Base-by-base conservation (phyloP, 768 basidiomycete genomes). In the Termitomyces eurrhizus region DNA sequence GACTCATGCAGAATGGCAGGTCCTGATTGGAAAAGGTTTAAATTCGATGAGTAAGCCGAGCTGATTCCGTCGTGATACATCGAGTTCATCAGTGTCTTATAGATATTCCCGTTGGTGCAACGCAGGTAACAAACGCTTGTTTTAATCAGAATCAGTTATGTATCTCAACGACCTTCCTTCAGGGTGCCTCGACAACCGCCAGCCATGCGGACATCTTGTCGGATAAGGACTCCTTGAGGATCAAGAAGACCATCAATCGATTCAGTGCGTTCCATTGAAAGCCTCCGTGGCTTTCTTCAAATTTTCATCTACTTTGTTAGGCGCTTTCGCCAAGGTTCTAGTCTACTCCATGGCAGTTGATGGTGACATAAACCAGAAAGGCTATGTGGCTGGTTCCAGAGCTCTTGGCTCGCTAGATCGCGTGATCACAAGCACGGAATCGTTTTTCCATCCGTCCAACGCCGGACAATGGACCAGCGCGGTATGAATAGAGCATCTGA, bases 401-500 rank as follows among this genome's bases (percentile, higher is more conserved):
- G 92, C 95, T 21, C 79, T 98, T 61, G 93, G 96, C 66, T 88
- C 92, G 14, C 77, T 98, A 32, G 91, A 92, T 65, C 87, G 87
- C 65, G 75, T 98, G 45, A 85, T 98, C 62, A 95, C 92, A 14
- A 95, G 92, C 66, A 92, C 90, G 7, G 96, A 98, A 69, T 87
- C 89, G 0, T 96, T 90, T 78, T 98, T 98, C 75, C 96, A 98
- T 72, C 96, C 96, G 1, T 92, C 92, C 4, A 97, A 97, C 69
- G 87, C 87, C 35, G 95, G 95, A 4, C 76, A 81, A 35, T 97
- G 94, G 92, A 89, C 92, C 4, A 70, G 82, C 57, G 69, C 77
- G 61, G 86, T 89, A 64, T 61, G 80, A 70, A n/a, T 26, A 45
- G 4, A 16, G 29, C 60, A 33, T 44, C 12, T 44, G 45, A 21